Conservation (phyloP, 306 rosid species). For the Urtica urens region DNA sequence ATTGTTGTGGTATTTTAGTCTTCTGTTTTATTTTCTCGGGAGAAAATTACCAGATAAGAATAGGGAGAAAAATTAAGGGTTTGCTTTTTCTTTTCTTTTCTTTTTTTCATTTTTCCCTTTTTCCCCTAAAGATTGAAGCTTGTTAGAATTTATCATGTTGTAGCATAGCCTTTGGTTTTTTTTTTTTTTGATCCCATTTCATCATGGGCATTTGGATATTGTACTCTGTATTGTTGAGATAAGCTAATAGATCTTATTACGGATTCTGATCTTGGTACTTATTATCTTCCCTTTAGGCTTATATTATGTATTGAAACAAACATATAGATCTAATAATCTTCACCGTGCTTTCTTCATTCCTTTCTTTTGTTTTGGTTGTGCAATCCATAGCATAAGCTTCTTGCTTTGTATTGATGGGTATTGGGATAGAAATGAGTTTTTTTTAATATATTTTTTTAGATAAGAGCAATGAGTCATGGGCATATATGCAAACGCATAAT, state of each 20-base stretch:
- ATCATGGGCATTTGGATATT: slow-evolving; percentile 21
- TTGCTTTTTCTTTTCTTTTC: not conserved
- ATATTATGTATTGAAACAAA: slow-evolving; percentile 25
- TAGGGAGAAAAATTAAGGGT: slow-evolving; percentile 9
- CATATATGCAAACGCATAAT: not conserved
- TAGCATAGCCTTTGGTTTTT: slow-evolving; percentile 36
- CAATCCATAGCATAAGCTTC: not conserved
- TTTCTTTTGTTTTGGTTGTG: not conserved
- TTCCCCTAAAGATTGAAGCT: not conserved
- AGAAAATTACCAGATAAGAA: slow-evolving; percentile 15
- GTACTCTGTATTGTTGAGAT: slow-evolving; percentile 28
- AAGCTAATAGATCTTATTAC: slow-evolving; percentile 34
- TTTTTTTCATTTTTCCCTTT: not conserved
- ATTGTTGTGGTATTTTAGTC: slow-evolving; percentile 9
- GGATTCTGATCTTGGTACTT: slow-evolving; percentile 24
- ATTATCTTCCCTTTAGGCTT: not conserved
- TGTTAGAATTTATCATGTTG: slow-evolving; percentile 33
- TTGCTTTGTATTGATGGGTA: not conserved
- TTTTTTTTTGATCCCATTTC: slow-evolving; percentile 1
- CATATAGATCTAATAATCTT: not conserved
- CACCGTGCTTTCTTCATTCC: not conserved
- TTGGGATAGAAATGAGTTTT: slow-evolving; percentile 2
- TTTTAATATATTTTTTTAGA: not conserved
- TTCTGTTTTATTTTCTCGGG: slow-evolving; percentile 25
- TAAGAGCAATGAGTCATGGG: not conserved